Evolutionary conservation across 2,329 filamentous ascomycete species (phyloP), one percentile per base, ranked within the genome.

Genomic region (Amphichorda felina): DNA sequence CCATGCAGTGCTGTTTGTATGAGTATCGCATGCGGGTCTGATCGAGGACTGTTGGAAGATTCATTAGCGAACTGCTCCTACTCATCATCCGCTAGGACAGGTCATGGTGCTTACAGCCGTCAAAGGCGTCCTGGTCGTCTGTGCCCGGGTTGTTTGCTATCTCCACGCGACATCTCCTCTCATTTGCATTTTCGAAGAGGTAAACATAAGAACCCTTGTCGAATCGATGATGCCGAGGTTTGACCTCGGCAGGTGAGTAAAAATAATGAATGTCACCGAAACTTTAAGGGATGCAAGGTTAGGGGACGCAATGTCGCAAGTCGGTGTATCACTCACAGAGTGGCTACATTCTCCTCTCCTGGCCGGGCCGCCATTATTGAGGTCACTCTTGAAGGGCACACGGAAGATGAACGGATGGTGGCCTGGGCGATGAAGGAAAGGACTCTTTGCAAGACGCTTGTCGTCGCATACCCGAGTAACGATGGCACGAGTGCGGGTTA

Each of bases 211-310:
- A 87, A 32, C 77, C 72, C 54, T 82, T 82, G 55, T 85, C 79
- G 55, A 89, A 88, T 35, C 82, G 76, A 55, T 88, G 80, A 54
- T 88, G 83, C n/a, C 69, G 74, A 21, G 82, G 82, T 38, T 70
- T 75, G 38, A 69, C 64, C 5, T 68, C 66, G 3, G 79, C 76
- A n/a, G 76, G 69, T 18, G 72, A 70, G 58, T 87, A 85, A 57
- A 77, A 86, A 57, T 87, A 88, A 55, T 88, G 83, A 36, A 87
- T 54, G 50, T 89, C 83, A 42, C 73, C 80, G 49, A 84, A 87
- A 48, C 82, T 88, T 42, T 43, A 49, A 45, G 39, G 3, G n/a
- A 15, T 14, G 17, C 27, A 22, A 26, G 22, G 34, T 26, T 19
- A 22, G 31, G 13, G 29, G 10, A 24, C 6, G 6, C 6, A 24